Evolutionary conservation across 495 filamentous ascomycete species (phyloP), one percentile per base, ranked within the genome.

Genomic region (Baudoinia panamericana): DNA sequence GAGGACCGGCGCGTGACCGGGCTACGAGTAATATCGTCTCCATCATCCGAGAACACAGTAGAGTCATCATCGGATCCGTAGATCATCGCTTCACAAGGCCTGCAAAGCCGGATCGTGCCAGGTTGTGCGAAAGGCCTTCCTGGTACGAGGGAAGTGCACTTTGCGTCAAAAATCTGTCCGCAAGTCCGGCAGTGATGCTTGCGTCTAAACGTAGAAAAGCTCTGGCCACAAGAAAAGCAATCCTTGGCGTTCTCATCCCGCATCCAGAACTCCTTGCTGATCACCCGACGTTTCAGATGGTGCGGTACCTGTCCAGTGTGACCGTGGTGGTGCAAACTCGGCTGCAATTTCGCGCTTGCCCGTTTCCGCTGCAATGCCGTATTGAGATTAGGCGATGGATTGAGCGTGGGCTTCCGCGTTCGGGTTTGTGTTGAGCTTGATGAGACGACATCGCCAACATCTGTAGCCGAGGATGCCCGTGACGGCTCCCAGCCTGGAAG

Each of bases 261-360:
- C 92, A 99, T 99, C 92, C 92, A 99, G 55, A 92, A 96, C 39
- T 94, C 84, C 56, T 82, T 88, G 51, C 80, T 93, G 11, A 96
- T 64, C 23, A 95, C 71, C 56, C 81, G 84, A 52, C 82, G 87
- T 42, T 39, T 51, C 32, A 38, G 34, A 32, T 38, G 52, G 24
- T 33, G 30, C 18, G 36, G 31, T 29, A 47, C 16, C 11, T 42
- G 37, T 10, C 15, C 11, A 26, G 26, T 7, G 9, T 30, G 36
- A 7, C 30, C 16, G 11, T 28, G 24, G 12, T 30, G 15, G n/a
- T 19, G 17, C 5, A 24, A 23, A 7, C 23, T 17, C 4, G 29
- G 31, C 12, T 35, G 50, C 9, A 41, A 24, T 18, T 49, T 45
- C 15, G 34, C 10, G 10, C 26, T 54, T 40, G 16, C 54, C 28